phyloP scores from a whole-genome alignment of 2,329 filamentous ascomycete species.

The Penicillium sp. region DNA sequence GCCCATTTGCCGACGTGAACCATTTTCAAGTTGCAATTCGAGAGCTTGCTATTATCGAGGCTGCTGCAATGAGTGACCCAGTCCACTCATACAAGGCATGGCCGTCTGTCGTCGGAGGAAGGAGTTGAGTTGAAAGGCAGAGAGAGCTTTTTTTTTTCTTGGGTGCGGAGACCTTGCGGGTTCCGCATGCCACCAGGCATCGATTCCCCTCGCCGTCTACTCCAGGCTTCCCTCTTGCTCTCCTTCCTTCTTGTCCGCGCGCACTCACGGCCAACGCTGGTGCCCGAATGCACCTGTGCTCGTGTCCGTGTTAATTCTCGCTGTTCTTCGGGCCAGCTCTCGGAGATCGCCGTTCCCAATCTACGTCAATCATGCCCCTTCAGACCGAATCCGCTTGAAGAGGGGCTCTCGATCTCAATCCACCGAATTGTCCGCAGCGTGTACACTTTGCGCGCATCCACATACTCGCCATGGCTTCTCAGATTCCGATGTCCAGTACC shows the following conservation, averaged over 20 bases:
- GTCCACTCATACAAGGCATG: no score
- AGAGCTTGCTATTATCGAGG: no score
- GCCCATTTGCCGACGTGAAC: no score
- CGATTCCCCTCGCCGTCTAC: conserved; percentile 1
- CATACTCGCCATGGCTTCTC: conserved; percentile 23
- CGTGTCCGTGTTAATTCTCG: conserved; percentile 9
- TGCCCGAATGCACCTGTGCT: conserved; percentile 30
- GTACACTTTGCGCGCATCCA: background rate
- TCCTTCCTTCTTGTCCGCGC: conserved; percentile 5
- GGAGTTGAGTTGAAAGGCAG: conserved; percentile 6
- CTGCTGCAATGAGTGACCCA: no score
- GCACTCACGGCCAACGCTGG: no score
- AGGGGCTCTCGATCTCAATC: conserved; percentile 13
- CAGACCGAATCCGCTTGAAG: conserved; percentile 10
- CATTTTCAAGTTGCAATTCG: no score
- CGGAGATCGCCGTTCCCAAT: conserved; percentile 10
- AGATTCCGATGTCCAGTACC: conserved; percentile 29
- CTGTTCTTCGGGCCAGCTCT: conserved; percentile 19
- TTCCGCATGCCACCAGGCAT: conserved; percentile 15
- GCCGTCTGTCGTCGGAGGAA: no score
- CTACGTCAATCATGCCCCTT: conserved; percentile 18
- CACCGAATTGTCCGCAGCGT: conserved; percentile 1
- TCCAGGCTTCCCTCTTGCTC: conserved; percentile 4
- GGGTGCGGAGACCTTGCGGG: conserved; percentile 13
- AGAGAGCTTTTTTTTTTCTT: background rate